Percentiles rank a stretch among this genome's conserved stretches.
Conservation (phyloP, 352 stramenopile genomes). For the Phytopythium montanum region DNA sequence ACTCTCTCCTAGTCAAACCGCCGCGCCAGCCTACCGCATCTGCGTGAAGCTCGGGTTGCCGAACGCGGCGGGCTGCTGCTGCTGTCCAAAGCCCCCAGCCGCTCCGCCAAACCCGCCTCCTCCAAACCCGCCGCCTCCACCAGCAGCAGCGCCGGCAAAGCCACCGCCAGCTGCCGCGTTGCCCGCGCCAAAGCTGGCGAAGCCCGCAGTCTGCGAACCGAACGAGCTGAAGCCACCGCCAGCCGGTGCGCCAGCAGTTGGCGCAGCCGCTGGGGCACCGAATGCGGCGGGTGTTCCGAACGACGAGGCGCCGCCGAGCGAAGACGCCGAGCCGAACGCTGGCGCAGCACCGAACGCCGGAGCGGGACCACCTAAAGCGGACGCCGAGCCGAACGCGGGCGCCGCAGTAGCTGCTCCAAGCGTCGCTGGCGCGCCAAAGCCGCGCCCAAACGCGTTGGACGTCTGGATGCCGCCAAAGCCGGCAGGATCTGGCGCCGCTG, state of each 20-base stretch:
- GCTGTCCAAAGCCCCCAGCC: slow-evolving; percentile 29
- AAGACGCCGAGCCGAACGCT: slow-evolving; percentile 21
- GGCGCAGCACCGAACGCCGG: slow-evolving; percentile 30
- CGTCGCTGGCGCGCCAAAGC: slow-evolving; percentile 46
- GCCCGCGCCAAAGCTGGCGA: slow-evolving; percentile 34
- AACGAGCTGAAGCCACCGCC: slow-evolving; percentile 50
- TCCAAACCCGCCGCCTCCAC: slow-evolving; percentile 21
- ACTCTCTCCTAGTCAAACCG: background rate
- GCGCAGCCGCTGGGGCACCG: slow-evolving; percentile 5
- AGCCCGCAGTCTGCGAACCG: slow-evolving; percentile 27
- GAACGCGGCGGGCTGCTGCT: slow-evolving; percentile 41
- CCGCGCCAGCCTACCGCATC: slow-evolving; percentile 23
- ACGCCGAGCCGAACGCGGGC: slow-evolving; percentile 52
- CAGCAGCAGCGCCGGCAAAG: slow-evolving; percentile 15
- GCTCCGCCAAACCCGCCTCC: slow-evolving; percentile 27
- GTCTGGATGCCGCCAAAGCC: slow-evolving; percentile 37
- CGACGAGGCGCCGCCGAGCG: slow-evolving; percentile 28
- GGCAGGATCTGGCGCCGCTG: slow-evolving; percentile 17
- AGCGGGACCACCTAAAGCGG: slow-evolving; percentile 30
- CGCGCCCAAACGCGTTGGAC: slow-evolving; percentile 30
- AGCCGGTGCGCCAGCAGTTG: slow-evolving; percentile 9
- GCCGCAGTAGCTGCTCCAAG: slow-evolving; percentile 34
- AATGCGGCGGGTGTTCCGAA: slow-evolving; percentile 19
- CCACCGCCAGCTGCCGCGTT: slow-evolving; percentile 14
- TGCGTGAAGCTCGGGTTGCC: slow-evolving; percentile 49